phyloP scores from a whole-genome alignment of 768 basidiomycete genomes.

The Tephrocybe rancida region DNA sequence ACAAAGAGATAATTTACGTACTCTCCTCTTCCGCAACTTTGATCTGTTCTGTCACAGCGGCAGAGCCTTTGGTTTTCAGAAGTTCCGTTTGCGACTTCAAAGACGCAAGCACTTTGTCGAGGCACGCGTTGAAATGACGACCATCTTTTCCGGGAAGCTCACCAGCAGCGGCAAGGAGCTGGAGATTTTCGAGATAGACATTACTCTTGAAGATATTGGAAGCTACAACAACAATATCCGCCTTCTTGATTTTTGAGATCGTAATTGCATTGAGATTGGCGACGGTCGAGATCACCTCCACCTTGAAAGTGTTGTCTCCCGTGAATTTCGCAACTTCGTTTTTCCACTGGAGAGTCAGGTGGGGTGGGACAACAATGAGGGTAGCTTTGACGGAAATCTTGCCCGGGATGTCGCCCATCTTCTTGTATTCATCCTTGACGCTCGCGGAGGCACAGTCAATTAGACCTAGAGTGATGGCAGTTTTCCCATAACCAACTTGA shows the following conservation, averaged over 20 bases:
- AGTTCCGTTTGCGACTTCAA: slow-evolving; percentile 69
- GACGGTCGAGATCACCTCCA: slow-evolving; percentile 68
- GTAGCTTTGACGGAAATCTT: slow-evolving; percentile 82
- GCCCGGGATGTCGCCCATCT: slow-evolving; percentile 51
- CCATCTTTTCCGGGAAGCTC: slow-evolving; percentile 77
- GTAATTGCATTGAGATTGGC: slow-evolving; percentile 71
- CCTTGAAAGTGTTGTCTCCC: slow-evolving; percentile 53
- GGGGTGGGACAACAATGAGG: slow-evolving; percentile 85
- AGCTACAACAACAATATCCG: slow-evolving; percentile 86
- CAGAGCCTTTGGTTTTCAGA: slow-evolving; percentile 65
- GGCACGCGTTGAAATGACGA: slow-evolving; percentile 85
- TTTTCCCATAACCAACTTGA: slow-evolving; percentile 97
- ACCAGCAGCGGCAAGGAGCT: slow-evolving; percentile 67
- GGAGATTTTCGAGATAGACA: slow-evolving; percentile 77
- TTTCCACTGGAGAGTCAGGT: slow-evolving; percentile 88
- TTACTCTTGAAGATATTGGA: slow-evolving; percentile 83
- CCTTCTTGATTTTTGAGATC: slow-evolving; percentile 74
- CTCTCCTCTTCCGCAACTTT: slow-evolving; percentile 61
- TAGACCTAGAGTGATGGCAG: slow-evolving; percentile 89
- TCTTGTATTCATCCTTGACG: slow-evolving; percentile 60
- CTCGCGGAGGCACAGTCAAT: slow-evolving; percentile 70
- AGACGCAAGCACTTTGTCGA: slow-evolving; percentile 61
- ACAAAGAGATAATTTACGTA: slow-evolving; percentile 32
- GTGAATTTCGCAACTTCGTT: slow-evolving; percentile 86
- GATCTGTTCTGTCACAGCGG: slow-evolving; percentile 65